Evolutionary conservation across 208 protist species (phyloP).

Genomic region (Acanthamoeba royreba): DNA sequence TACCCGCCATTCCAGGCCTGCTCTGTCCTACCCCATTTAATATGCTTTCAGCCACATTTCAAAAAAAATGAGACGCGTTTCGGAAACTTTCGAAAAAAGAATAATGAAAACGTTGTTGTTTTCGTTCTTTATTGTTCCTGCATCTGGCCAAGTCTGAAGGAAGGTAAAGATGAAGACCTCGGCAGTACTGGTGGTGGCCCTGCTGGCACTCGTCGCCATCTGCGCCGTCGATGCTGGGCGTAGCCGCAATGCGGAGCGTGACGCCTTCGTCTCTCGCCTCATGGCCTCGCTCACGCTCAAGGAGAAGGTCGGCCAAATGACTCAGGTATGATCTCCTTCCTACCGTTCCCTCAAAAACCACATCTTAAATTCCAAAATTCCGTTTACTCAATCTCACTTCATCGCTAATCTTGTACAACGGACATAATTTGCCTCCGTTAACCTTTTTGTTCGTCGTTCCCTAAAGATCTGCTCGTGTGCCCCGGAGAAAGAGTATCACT

Average conservation of each 20-base stretch:
- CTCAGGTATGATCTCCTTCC: background rate
- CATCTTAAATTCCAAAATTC: no score
- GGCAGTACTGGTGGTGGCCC: background rate
- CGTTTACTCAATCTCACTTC: no score
- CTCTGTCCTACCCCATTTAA: no score
- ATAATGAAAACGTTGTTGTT: background rate
- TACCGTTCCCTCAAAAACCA: no score
- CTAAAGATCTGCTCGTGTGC: background rate
- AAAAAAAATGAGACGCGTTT: no score
- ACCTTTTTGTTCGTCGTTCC: background rate
- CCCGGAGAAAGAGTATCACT: background rate
- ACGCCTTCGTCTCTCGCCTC: background rate
- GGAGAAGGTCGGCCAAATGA: conserved; percentile 41
- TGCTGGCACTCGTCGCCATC: background rate
- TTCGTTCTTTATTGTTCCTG: background rate
- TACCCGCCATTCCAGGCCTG: no score
- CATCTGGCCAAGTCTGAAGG: background rate
- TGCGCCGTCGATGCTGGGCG: background rate
- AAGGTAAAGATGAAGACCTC: background rate
- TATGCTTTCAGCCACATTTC: no score
- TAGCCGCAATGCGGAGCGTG: background rate
- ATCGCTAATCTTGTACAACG: background rate
- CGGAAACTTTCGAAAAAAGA: background rate
- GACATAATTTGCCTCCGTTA: background rate
- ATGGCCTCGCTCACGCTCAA: background rate